Percentiles rank a stretch among this genome's conserved stretches.
Evolutionary conservation across 768 basidiomycete species (phyloP).

Genomic region (Pleurotus tuber-regium): DNA sequence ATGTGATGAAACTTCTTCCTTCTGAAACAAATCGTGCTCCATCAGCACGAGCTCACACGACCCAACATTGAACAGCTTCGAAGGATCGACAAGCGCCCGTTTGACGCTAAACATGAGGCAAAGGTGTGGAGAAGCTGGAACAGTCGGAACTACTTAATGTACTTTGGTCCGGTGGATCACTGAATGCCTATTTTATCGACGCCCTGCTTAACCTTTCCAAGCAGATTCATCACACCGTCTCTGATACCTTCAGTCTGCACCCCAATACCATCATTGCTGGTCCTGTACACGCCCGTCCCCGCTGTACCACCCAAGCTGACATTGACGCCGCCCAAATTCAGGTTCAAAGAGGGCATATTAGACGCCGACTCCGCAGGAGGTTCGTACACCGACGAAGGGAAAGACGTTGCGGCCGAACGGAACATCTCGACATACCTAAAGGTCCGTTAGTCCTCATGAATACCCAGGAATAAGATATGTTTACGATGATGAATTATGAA

Average conservation of each 20-base stretch:
- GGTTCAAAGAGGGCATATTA: slow-evolving; percentile 77
- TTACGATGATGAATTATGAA: slow-evolving; percentile 93
- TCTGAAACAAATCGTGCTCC: no score
- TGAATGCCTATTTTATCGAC: slow-evolving; percentile 63
- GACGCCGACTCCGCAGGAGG: slow-evolving; percentile 73
- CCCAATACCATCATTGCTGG: slow-evolving; percentile 67
- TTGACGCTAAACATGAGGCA: no score
- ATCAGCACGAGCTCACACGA: no score
- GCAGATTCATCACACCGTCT: slow-evolving; percentile 83
- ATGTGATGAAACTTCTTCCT: no score
- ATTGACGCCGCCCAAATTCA: slow-evolving; percentile 91
- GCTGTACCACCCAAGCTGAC: slow-evolving; percentile 88
- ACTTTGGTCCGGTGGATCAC: no score
- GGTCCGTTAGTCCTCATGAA: no score
- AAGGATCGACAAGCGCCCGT: no score
- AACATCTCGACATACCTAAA: slow-evolving; percentile 88
- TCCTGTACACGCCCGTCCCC: slow-evolving; percentile 83
- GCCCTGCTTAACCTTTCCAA: slow-evolving; percentile 88
- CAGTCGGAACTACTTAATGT: no score
- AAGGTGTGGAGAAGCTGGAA: no score
- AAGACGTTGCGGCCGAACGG: slow-evolving; percentile 60
- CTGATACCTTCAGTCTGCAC: slow-evolving; percentile 86
- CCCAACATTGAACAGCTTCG: no score
- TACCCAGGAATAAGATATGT: no score
- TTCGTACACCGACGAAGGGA: slow-evolving; percentile 66